phyloP scores from a whole-genome alignment of 1,284 basidiomycete species.

The Ganoderma meredithae region DNA sequence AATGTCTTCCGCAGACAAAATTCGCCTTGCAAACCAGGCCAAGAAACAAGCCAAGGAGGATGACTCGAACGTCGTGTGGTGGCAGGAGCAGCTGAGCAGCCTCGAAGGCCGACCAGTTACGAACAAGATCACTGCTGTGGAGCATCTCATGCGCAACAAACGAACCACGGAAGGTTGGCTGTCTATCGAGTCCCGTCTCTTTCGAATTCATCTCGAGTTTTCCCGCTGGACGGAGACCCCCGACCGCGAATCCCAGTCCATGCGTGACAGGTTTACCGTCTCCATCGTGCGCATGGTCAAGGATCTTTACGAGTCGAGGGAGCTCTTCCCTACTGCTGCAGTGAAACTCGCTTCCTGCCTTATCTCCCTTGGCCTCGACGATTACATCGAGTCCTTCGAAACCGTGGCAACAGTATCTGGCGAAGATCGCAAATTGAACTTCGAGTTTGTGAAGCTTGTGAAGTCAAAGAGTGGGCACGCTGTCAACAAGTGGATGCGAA shows the following conservation, averaged over 20 bases:
- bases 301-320: slow-evolving; percentile 48
- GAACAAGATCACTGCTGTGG: slow-evolving; percentile 44
- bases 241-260: slow-evolving; percentile 42
- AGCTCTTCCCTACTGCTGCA: slow-evolving; percentile 47
- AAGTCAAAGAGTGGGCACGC: slow-evolving; percentile 51
- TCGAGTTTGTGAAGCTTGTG: slow-evolving; percentile 63
- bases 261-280: slow-evolving; percentile 55
- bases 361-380: slow-evolving; percentile 53
- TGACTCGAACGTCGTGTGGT: slow-evolving; percentile 52
- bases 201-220: slow-evolving; percentile 59
- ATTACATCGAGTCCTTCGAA: slow-evolving; percentile 43
- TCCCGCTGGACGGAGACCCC: slow-evolving; percentile 58
- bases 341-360: slow-evolving; percentile 51
- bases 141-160: slow-evolving; percentile 52
- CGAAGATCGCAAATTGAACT: slow-evolving; percentile 52
- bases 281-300: slow-evolving; percentile 55
- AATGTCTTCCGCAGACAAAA: slow-evolving; percentile 48
- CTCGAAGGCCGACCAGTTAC: slow-evolving; percentile 42
- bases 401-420: slow-evolving; percentile 28
- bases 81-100: slow-evolving; percentile 51
- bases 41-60: slow-evolving; percentile 52
- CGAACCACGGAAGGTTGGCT: slow-evolving; percentile 51
- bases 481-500: slow-evolving; percentile 60
- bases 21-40: slow-evolving; percentile 52
- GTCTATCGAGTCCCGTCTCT: slow-evolving; percentile 59